Evolutionary conservation across 202 grass and related monocot species (phyloP).

Genomic region (Digitaria exilis): DNA sequence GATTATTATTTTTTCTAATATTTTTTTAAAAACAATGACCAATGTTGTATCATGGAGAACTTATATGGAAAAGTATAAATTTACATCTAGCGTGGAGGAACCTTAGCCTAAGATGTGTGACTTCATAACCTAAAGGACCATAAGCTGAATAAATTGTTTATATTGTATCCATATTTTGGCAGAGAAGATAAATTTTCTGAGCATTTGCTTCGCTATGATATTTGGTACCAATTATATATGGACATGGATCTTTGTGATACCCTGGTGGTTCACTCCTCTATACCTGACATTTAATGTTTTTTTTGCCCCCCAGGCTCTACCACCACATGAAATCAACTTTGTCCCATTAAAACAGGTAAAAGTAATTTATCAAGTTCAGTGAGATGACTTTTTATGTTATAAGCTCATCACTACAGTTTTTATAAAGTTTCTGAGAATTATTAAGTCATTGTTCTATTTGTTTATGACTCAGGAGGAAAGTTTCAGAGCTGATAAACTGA

Average conservation of each 20-base stretch:
- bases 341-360: conserved; percentile 89
- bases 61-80: not conserved
- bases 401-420: conserved; percentile 15
- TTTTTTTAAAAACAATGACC: not conserved
- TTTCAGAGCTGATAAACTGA: conserved; percentile 83
- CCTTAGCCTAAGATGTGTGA: not conserved
- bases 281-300: conserved; percentile 35
- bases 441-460: conserved; percentile 36
- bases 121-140: not conserved
- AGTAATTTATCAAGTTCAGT: conserved; percentile 15
- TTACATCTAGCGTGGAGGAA: not conserved
- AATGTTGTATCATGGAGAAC: not conserved
- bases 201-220: conserved; percentile 14
- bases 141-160: conserved; percentile 24
- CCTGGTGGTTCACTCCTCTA: not conserved
- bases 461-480: conserved; percentile 64
- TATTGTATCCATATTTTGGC: not conserved
- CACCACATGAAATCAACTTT: conserved; percentile 81
- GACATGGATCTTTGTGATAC: not conserved
- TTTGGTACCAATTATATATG: not conserved
- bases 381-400: not conserved
- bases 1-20: no score
- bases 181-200: not conserved
- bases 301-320: conserved; percentile 56
- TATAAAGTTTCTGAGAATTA: conserved; percentile 28